Percentiles rank a stretch among this genome's conserved stretches.
Evolutionary conservation across 2,329 filamentous ascomycete genomes (phyloP).

Genomic region (Cytospora piceicola): DNA sequence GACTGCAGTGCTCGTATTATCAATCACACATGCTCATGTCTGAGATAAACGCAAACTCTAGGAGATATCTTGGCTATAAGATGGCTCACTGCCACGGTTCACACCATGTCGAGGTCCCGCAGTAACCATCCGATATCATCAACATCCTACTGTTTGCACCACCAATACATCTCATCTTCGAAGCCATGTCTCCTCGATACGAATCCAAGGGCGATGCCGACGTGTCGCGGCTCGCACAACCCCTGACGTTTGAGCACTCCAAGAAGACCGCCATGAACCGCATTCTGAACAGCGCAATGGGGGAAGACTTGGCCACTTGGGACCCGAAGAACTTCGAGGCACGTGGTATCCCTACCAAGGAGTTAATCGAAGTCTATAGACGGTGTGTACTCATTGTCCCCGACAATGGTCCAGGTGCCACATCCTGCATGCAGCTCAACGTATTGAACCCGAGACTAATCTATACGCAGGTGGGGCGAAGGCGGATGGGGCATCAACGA

Average conservation of each 20-base stretch:
- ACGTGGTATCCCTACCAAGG: constrained; percentile 48
- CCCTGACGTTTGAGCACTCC: constrained; percentile 49
- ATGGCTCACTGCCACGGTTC: neutral
- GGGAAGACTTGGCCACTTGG: constrained; percentile 66
- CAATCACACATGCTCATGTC: neutral
- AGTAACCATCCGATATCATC: neutral
- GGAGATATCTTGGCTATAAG: neutral
- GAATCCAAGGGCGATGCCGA: neutral
- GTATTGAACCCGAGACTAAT: neutral
- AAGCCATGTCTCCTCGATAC: neutral
- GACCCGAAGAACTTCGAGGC: constrained; percentile 59
- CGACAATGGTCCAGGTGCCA: neutral
- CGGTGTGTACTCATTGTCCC: constrained; percentile 34
- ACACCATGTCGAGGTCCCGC: neutral
- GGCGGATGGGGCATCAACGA: constrained; percentile 59
- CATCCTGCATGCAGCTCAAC: no score
- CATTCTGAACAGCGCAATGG: constrained; percentile 69
- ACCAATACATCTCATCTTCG: neutral
- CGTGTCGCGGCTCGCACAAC: constrained; percentile 1
- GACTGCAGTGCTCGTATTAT: neutral
- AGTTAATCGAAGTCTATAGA: constrained; percentile 58
- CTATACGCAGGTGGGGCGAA: constrained; percentile 54
- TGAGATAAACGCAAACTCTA: neutral
- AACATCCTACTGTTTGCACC: neutral
- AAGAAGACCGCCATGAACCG: constrained; percentile 62